Conservation (phyloP, 2,329 filamentous ascomycete species). For the Pezicula neosporulosa region DNA sequence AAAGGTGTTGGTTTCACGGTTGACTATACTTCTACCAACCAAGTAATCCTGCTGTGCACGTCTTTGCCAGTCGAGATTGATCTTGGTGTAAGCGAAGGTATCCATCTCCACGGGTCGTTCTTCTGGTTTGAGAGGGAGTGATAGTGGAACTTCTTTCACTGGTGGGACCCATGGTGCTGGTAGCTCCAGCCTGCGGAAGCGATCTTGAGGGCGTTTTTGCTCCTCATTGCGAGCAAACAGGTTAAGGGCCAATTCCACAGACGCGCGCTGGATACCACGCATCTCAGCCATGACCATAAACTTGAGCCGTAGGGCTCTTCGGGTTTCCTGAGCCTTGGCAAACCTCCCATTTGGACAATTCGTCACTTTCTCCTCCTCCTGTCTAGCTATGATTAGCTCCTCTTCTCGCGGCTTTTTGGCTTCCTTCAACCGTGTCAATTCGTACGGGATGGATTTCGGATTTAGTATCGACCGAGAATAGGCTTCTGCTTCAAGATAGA, state of each 20-base stretch:
- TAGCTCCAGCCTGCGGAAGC: slow-evolving; percentile 18
- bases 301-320: slow-evolving; percentile 5
- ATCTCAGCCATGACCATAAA: slow-evolving; percentile 22
- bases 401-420: too few species aligned
- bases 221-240: slow-evolving; percentile 23
- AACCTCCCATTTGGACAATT: background rate
- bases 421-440: too few species aligned
- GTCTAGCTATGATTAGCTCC: background rate
- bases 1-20: background rate
- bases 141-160: slow-evolving; percentile 16
- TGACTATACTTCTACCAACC: background rate
- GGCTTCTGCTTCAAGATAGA: slow-evolving; percentile 17
- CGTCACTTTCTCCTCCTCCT: background rate
- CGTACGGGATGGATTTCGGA: slow-evolving; percentile 4
- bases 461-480: slow-evolving; percentile 18
- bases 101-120: slow-evolving; percentile 22
- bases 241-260: slow-evolving; percentile 23
- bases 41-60: slow-evolving; percentile 18
- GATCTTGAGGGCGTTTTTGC: slow-evolving; percentile 22
- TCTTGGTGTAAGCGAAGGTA: slow-evolving; percentile 21
- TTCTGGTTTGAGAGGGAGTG: slow-evolving; percentile 16
- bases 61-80: slow-evolving; percentile 12
- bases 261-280: slow-evolving; percentile 23
- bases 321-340: background rate
- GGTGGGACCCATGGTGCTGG: slow-evolving; percentile 7